A percentile compares a stretch with the other conserved stretches of the same genome.
Evolutionary conservation across 306 rosid genomes (phyloP).

Genomic region (Nissolia schottii): DNA sequence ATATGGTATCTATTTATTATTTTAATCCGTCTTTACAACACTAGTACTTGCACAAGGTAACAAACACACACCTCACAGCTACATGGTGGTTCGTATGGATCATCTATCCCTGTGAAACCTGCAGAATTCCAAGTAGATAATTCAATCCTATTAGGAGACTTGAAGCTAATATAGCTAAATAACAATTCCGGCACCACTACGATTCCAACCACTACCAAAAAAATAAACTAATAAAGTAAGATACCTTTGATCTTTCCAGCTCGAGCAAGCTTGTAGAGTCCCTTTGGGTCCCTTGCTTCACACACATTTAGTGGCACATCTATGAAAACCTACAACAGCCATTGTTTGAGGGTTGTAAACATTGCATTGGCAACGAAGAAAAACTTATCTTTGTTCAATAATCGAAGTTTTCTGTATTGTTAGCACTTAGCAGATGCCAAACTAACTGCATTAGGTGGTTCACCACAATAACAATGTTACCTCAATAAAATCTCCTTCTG

Average conservation of each 20-base stretch:
- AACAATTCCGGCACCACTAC: background rate
- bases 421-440: conserved; percentile 11
- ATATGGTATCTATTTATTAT: background rate
- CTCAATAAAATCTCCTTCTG: conserved; percentile 80
- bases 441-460: background rate
- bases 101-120: conserved; percentile 93
- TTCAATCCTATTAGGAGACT: background rate
- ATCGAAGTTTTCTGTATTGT: background rate
- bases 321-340: conserved; percentile 63
- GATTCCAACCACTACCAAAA: background rate
- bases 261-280: conserved; percentile 92
- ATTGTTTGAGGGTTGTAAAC: background rate
- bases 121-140: conserved; percentile 32
- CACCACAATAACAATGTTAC: conserved; percentile 33
- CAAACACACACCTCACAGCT: conserved; percentile 64
- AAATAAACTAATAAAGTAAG: background rate
- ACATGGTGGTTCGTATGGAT: conserved; percentile 79
- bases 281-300: conserved; percentile 89
- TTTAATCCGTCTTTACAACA: background rate
- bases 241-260: conserved; percentile 89
- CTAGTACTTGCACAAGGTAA: background rate
- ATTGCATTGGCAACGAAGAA: conserved; percentile 6
- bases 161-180: background rate
- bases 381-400: conserved; percentile 13
- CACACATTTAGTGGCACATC: conserved; percentile 81